Base-by-base conservation (phyloP, 495 filamentous ascomycete species). In the Sphaerosporella brunnea region DNA sequence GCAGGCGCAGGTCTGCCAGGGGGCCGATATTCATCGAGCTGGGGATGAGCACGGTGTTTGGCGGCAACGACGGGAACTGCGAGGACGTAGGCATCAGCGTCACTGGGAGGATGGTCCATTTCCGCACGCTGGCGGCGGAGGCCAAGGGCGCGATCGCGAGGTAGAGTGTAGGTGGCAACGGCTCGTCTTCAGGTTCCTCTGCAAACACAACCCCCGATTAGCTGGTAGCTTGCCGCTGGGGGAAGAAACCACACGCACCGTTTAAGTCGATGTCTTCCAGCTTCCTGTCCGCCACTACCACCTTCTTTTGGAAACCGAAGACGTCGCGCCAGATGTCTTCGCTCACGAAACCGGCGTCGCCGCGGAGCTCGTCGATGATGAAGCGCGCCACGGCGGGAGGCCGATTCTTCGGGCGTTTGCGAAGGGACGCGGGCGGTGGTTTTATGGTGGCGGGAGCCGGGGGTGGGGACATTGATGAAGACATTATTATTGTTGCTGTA, bases 61-160 rank as follows among this genome's bases (percentile, higher is more conserved):
- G 75, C 15, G 77, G 70, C 34, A 80, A 68, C 11, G 69, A 68
- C 30, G 67, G 67, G 19, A 73, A 76, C 45, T 63, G 60, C n/a
- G 60, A 63, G 36, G 50, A 49, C 30, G 59, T 63, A 0, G 51
- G 45, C 9, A 60, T 44, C 23, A 65, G 63, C 3, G 71, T 72
- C 28, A 94, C 78, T 10, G 88, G 84, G 23, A 97, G 72, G 39
- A 95, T 72, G 0, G 84, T 83, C 90, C 90, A 97, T 41, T 54
- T 61, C 51, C 57, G 56, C 11, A 69, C 66, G 21, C 71, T 69
- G 36, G 75, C 71, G 1, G 75, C 59, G 36, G 72, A 66, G 38
- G 68, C 69, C 9, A 86, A 80, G 2, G 75, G 67, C 72, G 83
- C 86, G 20, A 86, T 84, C 25, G 85, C 78, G 52, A 94, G 26